A percentile compares a stretch with the other conserved stretches of the same genome.
phyloP scores from a whole-genome alignment of 331 rosid species.

The Erythrophleum ivorense region DNA sequence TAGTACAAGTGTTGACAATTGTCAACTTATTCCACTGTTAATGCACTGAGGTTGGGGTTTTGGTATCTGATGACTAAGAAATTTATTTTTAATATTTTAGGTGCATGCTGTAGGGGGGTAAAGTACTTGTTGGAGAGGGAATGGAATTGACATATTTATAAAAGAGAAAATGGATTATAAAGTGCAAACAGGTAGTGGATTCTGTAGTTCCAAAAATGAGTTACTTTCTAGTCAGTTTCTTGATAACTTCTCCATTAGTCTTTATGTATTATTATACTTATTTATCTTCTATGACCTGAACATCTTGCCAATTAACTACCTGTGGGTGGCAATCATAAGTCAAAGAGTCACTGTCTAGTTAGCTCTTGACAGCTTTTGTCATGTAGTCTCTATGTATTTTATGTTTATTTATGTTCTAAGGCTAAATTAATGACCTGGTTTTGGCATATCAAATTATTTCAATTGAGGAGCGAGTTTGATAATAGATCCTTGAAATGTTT shows the following conservation, averaged over 20 bases:
- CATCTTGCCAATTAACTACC: not conserved
- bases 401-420: constrained; percentile 4
- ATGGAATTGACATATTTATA: not conserved
- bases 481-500: constrained; percentile 22
- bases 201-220: constrained; percentile 1
- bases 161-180: not conserved
- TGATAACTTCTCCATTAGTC: not conserved
- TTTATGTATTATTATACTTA: constrained; percentile 12
- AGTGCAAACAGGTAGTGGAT: not conserved
- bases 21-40: not conserved
- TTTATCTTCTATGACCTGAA: constrained; percentile 5
- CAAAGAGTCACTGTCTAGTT: not conserved
- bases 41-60: not conserved
- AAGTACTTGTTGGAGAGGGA: not conserved
- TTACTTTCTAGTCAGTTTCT: constrained; percentile 3
- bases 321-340: constrained; percentile 8
- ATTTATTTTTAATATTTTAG: not conserved
- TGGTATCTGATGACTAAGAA: not conserved
- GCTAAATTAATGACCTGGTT: not conserved
- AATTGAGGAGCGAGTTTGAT: not conserved
- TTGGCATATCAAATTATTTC: not conserved
- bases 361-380: not conserved
- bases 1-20: not conserved
- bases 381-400: constrained; percentile 8
- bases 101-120: not conserved